Percentiles rank a stretch among this genome's conserved stretches.
Evolutionary conservation across 2,329 filamentous ascomycete genomes (phyloP).

Genomic region (Endothia cerciana): DNA sequence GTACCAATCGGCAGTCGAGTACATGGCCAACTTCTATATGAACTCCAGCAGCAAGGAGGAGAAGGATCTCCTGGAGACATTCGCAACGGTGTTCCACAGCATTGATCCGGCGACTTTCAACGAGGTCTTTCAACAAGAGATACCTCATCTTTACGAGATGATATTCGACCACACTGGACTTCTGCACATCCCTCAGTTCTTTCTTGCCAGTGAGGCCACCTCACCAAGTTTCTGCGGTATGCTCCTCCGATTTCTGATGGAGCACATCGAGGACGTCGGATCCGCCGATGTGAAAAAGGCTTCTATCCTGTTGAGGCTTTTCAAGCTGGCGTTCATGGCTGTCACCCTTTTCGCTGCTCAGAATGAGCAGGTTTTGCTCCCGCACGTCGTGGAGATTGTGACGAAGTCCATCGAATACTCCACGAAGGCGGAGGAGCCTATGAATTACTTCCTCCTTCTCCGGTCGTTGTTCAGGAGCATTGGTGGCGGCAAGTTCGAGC

Average conservation of each 20-base stretch:
- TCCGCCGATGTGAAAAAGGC: constrained; percentile 90
- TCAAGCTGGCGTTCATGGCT: constrained; percentile 99
- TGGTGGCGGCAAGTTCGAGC: constrained; percentile 94
- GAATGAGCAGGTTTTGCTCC: constrained; percentile 93
- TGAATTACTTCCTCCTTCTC: constrained; percentile 96
- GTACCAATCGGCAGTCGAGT: constrained; percentile 82
- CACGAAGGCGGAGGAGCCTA: constrained; percentile 92
- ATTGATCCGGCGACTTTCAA: constrained; percentile 98
- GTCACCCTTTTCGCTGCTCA: constrained; percentile 93
- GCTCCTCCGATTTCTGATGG: constrained; percentile 97
- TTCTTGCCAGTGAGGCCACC: constrained; percentile 97
- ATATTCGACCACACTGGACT: constrained; percentile 96
- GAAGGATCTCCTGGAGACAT: constrained; percentile 95
- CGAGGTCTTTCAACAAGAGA: constrained; percentile 97
- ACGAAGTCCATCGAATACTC: constrained; percentile 97
- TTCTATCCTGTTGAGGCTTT: constrained; percentile 88
- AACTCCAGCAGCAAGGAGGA: constrained; percentile 93
- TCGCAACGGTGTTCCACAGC: constrained; percentile 97
- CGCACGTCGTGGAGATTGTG: constrained; percentile 95
- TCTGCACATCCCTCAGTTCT: constrained; percentile 95
- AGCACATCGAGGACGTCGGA: constrained; percentile 91
- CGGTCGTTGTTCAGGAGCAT: constrained; percentile 95
- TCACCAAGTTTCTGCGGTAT: constrained; percentile 98
- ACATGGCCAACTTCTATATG: constrained; percentile 94
- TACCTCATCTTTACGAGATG: constrained; percentile 94